Evolutionary conservation across 2,329 filamentous ascomycete species (phyloP).

Genomic region (Cadophora luteo-olivacea): DNA sequence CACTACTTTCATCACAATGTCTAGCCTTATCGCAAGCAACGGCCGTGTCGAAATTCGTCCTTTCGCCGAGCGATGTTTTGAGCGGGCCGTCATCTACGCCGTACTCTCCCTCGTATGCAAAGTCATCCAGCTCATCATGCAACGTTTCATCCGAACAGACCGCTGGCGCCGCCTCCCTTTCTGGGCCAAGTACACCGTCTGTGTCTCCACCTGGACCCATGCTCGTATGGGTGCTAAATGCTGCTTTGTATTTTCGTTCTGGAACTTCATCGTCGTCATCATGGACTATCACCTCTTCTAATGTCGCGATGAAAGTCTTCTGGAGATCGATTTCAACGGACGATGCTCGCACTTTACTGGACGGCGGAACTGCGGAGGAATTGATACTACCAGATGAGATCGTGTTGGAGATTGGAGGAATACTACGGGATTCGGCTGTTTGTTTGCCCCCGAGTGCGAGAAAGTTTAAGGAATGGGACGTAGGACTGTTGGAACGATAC

Average conservation of each 20-base stretch:
- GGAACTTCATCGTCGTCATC: slow-evolving; percentile 11
- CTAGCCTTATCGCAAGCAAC: background rate
- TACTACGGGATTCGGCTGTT: slow-evolving; percentile 51
- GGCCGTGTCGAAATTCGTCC: background rate
- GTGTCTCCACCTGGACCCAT: slow-evolving; percentile 15
- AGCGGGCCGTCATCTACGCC: background rate
- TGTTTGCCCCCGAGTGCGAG: slow-evolving; percentile 63
- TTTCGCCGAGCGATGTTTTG: background rate
- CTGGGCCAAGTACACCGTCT: background rate
- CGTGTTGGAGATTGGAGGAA: slow-evolving; percentile 51
- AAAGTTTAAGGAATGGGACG: slow-evolving; percentile 69
- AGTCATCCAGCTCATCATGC: background rate
- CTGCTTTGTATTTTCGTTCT: background rate
- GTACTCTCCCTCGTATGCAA: background rate
- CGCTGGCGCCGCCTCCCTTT: background rate
- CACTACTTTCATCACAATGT: background rate
- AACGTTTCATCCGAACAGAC: background rate
- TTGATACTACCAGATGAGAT: slow-evolving; percentile 59
- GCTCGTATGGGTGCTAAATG: slow-evolving; percentile 24
- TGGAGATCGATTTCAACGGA: slow-evolving; percentile 31
- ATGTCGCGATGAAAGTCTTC: slow-evolving; percentile 41
- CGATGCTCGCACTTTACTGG: slow-evolving; percentile 29
- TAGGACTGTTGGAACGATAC: slow-evolving; percentile 67
- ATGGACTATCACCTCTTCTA: background rate
- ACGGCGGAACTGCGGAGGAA: slow-evolving; percentile 55